phyloP scores from a whole-genome alignment of 1,284 basidiomycete species.

The Ceratobasidium sp. region DNA sequence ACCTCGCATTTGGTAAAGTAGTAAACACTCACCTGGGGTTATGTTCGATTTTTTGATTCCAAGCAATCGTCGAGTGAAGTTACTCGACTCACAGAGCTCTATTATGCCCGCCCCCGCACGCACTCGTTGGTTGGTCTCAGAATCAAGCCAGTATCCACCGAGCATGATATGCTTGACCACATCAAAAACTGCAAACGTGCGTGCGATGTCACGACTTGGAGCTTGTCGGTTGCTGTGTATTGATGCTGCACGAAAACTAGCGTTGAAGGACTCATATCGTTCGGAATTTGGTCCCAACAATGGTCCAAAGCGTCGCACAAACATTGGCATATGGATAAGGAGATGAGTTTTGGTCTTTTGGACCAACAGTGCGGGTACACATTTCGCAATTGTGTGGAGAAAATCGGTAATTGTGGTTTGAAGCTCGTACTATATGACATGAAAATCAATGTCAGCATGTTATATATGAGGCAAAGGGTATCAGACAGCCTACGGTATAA shows the following conservation, averaged over 20 bases:
- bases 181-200: slow-evolving; percentile 50
- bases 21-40: background rate
- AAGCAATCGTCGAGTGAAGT: background rate
- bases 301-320: slow-evolving; percentile 59
- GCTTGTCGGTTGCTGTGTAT: slow-evolving; percentile 59
- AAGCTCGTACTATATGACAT: slow-evolving; percentile 53
- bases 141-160: slow-evolving; percentile 47
- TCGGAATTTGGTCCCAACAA: slow-evolving; percentile 57
- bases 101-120: background rate
- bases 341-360: slow-evolving; percentile 60
- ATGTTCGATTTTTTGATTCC: background rate
- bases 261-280: slow-evolving; percentile 59
- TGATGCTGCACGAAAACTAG: slow-evolving; percentile 57
- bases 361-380: slow-evolving; percentile 57
- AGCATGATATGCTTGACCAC: background rate
- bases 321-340: slow-evolving; percentile 56
- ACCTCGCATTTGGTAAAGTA: too few species aligned
- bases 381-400: slow-evolving; percentile 54
- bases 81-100: background rate
- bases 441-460: slow-evolving; percentile 41
- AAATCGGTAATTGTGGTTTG: slow-evolving; percentile 56
- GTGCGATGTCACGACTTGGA: slow-evolving; percentile 60
- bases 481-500: slow-evolving; percentile 54
- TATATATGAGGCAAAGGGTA: slow-evolving; percentile 52
- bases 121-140: background rate